These are phyloP conservation scores for Blumeriella jaapii DNA, from an alignment of 2,329 filamentous ascomycete species.

Conservation along the genomic window DNA sequence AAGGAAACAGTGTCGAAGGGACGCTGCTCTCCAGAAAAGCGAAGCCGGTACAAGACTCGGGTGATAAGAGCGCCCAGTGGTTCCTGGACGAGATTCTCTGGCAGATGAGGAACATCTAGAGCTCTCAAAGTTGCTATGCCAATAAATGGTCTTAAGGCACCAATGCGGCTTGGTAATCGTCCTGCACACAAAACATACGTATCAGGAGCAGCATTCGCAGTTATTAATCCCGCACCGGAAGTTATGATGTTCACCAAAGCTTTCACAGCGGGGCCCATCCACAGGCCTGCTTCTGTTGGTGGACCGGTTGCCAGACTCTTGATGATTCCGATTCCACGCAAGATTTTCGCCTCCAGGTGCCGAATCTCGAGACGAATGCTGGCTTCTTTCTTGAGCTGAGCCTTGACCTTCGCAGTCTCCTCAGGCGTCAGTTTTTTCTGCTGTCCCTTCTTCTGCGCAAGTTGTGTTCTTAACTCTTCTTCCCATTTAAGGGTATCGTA, in stretches of 20 bases:
- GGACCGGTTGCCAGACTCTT: constrained; percentile 71
- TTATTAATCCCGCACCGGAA: constrained; percentile 69
- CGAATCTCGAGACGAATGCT: constrained; percentile 65
- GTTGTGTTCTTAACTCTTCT: constrained; percentile 72
- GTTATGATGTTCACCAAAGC: constrained; percentile 64
- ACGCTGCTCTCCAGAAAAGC: constrained; percentile 86
- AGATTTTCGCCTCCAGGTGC: constrained; percentile 56
- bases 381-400: constrained; percentile 79
- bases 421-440: constrained; percentile 85
- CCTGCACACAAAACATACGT: constrained; percentile 74
- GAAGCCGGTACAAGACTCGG: constrained; percentile 77
- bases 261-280: constrained; percentile 75
- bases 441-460: constrained; percentile 87
- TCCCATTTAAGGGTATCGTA: constrained; percentile 98
- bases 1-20: constrained; percentile 83
- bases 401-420: constrained; percentile 80
- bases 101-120: constrained; percentile 60
- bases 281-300: constrained; percentile 76
- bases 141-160: constrained; percentile 67
- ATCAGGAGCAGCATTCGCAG: constrained; percentile 65
- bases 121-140: constrained; percentile 78
- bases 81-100: constrained; percentile 63
- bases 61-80: constrained; percentile 77
- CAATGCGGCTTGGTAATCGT: constrained; percentile 62
- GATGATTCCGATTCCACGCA: constrained; percentile 79